Evolutionary conservation across 2,329 filamentous ascomycete genomes (phyloP), one percentile per base, ranked within the genome.

Genomic region (Didymella lethalis): DNA sequence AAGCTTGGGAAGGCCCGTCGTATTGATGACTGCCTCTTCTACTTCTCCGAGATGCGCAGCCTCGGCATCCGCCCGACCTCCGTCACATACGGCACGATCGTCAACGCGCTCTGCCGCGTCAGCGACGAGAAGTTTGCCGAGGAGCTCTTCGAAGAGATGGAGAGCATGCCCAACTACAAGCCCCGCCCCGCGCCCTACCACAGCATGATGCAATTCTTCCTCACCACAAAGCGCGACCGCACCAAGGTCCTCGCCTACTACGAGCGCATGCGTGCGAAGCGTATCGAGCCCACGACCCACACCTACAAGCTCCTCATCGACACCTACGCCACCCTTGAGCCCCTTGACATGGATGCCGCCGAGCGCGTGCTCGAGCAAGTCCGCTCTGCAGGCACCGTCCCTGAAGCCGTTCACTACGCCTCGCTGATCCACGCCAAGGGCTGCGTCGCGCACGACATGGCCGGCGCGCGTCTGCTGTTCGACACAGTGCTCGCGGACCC

Each of bases 131-230:
- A 94, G 74, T 97, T 97, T 75, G 95, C 95, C 28, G 95, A 97
- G 74, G 93, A 98, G 79, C 87, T 98, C 69, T 99, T 99, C 74
- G 93, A 98, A 74, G 95, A 99, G 82, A 99, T 99, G 95, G 95
- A 99, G 82, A 88, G 90, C 46, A 97, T 96, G 90, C 90, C 93
- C 57, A 99, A 99, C 82, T 99, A 99, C 86, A 98, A 97, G 83
- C 92, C 95, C 40, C 90, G 95, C 10, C 93, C 95, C 26, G 95
- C 95, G 25, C 95, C 95, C 0, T 99, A 99, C 84, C 97, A 99
- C 83, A 96, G 92, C 79, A 91, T 99, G 88, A 99, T 99, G 88
- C 95, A 99, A 77, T 98, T 97, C 82, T 99, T 98, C 86, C 84
- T 98, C 67, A 96, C 92, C 57, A 98, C 94, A 54, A 98, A 98